Percentiles rank a stretch among this genome's conserved stretches.
Evolutionary conservation across 2,329 filamentous ascomycete genomes (phyloP).

Genomic region (Colletotrichum aenigma): DNA sequence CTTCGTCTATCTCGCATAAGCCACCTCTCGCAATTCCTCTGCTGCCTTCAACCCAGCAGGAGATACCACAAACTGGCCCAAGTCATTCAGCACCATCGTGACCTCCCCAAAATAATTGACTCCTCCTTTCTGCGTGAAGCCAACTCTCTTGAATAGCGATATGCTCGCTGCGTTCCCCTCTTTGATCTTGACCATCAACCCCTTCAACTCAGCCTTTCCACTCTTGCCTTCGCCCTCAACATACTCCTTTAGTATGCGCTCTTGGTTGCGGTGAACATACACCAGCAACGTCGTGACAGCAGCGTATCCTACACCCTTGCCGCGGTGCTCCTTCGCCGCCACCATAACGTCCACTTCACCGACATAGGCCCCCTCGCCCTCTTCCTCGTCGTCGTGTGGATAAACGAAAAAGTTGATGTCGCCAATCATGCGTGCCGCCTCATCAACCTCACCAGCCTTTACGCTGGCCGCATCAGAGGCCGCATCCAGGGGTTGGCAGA

Average conservation of each 20-base stretch:
- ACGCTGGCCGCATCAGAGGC: background rate
- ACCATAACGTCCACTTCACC: constrained; percentile 92
- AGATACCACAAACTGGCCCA: constrained; percentile 21
- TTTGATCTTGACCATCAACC: constrained; percentile 64
- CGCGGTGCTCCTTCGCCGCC: constrained; percentile 60
- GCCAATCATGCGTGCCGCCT: constrained; percentile 65
- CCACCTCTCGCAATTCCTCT: constrained; percentile 4
- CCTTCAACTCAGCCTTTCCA: constrained; percentile 36
- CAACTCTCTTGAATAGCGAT: constrained; percentile 54
- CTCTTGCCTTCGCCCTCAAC: constrained; percentile 22
- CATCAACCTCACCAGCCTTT: constrained; percentile 54
- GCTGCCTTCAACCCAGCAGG: background rate
- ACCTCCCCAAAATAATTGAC: constrained; percentile 67
- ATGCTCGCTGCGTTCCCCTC: constrained; percentile 57
- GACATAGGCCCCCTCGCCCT: constrained; percentile 43
- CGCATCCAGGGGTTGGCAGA: constrained; percentile 59
- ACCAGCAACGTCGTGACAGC: constrained; percentile 71
- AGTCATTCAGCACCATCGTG: constrained; percentile 46
- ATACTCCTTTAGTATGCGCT: constrained; percentile 56
- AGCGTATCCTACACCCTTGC: constrained; percentile 68
- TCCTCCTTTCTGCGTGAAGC: constrained; percentile 54
- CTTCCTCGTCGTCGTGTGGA: constrained; percentile 56
- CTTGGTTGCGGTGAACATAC: constrained; percentile 65
- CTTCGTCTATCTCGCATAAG: background rate
- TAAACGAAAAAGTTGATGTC: constrained; percentile 85